Evolutionary conservation across 2,329 filamentous ascomycete species (phyloP).

Genomic region (Phialocephala sp.): DNA sequence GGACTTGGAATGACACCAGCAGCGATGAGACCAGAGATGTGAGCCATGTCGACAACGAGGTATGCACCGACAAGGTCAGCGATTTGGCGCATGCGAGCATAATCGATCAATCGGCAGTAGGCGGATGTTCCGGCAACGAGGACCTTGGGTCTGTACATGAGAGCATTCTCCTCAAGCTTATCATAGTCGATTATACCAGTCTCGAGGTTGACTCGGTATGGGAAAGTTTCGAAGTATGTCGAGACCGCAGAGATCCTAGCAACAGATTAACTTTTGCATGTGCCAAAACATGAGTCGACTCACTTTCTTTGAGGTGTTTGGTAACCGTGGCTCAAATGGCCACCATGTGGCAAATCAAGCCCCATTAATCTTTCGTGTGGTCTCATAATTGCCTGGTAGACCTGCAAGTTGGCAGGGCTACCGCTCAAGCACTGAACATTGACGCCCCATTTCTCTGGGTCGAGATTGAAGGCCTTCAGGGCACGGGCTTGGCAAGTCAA

Average conservation of each 20-base stretch:
- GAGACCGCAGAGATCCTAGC: slow-evolving; percentile 87
- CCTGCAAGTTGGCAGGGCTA: slow-evolving; percentile 95
- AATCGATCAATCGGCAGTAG: slow-evolving; percentile 98
- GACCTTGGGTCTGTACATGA: slow-evolving; percentile 93
- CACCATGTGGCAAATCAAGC: slow-evolving; percentile 93
- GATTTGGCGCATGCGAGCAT: slow-evolving; percentile 93
- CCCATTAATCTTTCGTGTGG: slow-evolving; percentile 97
- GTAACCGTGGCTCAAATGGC: slow-evolving; percentile 96
- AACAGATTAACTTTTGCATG: slow-evolving; percentile 26
- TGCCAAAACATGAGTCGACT: slow-evolving; percentile 41
- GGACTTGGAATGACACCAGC: slow-evolving; percentile 92
- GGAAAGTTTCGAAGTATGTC: slow-evolving; percentile 99
- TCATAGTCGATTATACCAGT: slow-evolving; percentile 99
- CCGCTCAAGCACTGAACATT: slow-evolving; percentile 96
- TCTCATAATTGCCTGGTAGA: slow-evolving; percentile 97
- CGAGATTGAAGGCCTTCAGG: slow-evolving; percentile 86
- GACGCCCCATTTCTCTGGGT: slow-evolving; percentile 92
- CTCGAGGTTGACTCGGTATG: slow-evolving; percentile 86
- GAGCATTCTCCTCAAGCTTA: slow-evolving; percentile 84
- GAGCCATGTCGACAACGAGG: slow-evolving; percentile 96
- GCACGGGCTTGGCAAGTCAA: slow-evolving; percentile 93
- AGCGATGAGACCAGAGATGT: slow-evolving; percentile 95
- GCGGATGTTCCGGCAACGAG: slow-evolving; percentile 96
- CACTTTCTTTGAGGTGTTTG: slow-evolving; percentile 93
- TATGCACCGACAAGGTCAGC: slow-evolving; percentile 93